These are phyloP conservation scores for Amyloporia xantha DNA, from an alignment of 768 basidiomycete genomes.

Conservation along the genomic window DNA sequence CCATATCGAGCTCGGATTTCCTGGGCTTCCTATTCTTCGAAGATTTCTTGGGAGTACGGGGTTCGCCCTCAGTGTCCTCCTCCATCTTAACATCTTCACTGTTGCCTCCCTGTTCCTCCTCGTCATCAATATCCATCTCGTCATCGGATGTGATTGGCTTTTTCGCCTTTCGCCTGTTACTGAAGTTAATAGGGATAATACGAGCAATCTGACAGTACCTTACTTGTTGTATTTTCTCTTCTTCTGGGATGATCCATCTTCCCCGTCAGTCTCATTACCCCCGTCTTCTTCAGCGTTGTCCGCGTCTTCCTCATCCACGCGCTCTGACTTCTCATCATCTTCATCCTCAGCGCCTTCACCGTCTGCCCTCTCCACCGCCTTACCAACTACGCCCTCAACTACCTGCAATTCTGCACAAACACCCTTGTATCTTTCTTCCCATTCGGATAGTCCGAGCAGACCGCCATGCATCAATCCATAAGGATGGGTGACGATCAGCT, in stretches of 20 bases:
- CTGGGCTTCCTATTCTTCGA: constrained; percentile 44
- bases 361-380: constrained; percentile 42
- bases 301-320: constrained; percentile 13
- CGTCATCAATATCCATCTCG: constrained; percentile 55
- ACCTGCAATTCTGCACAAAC: constrained; percentile 60
- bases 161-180: constrained; percentile 17
- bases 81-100: constrained; percentile 28
- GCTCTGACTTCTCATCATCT: constrained; percentile 24
- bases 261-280: constrained; percentile 15
- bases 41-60: constrained; percentile 20
- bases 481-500: constrained; percentile 81
- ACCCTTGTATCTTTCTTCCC: constrained; percentile 64
- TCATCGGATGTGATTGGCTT: constrained; percentile 25
- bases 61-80: constrained; percentile 29
- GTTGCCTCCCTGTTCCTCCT: constrained; percentile 22
- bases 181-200: neutral
- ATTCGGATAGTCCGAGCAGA: constrained; percentile 60
- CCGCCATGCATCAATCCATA: constrained; percentile 84
- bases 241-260: constrained; percentile 22
- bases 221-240: constrained; percentile 4
- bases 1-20: constrained; percentile 68
- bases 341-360: constrained; percentile 20
- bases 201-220: neutral
- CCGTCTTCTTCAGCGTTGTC: constrained; percentile 20
- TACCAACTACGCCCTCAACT: constrained; percentile 61